These are phyloP conservation scores for Pleurotus salmoneostramineus DNA, from an alignment of 768 basidiomycete genomes.

Conservation along the genomic window DNA sequence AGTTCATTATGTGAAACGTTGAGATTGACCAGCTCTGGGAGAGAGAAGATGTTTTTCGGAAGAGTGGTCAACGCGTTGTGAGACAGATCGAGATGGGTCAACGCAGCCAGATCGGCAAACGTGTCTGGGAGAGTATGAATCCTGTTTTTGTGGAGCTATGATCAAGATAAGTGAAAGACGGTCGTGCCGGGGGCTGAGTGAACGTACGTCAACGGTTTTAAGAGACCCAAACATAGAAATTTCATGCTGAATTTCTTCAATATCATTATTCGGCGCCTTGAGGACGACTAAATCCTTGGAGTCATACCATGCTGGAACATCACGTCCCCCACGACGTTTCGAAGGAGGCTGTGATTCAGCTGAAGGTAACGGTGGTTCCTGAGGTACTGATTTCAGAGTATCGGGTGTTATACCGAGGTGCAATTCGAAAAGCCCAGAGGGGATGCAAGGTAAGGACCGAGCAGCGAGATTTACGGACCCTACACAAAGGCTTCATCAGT, in stretches of 20 bases:
- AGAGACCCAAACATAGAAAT: slow-evolving; percentile 82
- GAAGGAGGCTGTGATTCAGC: slow-evolving; percentile 26
- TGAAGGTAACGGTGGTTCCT: slow-evolving; percentile 51
- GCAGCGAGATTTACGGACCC: slow-evolving; percentile 75
- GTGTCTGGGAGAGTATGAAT: slow-evolving; percentile 56
- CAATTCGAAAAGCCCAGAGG: slow-evolving; percentile 74
- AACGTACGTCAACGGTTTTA: slow-evolving; percentile 72
- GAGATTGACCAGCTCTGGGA: slow-evolving; percentile 62
- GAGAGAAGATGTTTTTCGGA: slow-evolving; percentile 60
- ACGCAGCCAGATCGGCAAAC: slow-evolving; percentile 63
- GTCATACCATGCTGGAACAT: slow-evolving; percentile 73
- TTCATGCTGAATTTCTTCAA: slow-evolving; percentile 75
- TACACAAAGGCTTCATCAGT: slow-evolving; percentile 42
- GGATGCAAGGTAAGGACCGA: slow-evolving; percentile 68
- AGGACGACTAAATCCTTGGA: slow-evolving; percentile 73
- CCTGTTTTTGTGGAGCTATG: slow-evolving; percentile 73
- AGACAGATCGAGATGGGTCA: slow-evolving; percentile 71
- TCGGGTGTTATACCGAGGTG: slow-evolving; percentile 72
- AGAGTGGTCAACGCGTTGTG: slow-evolving; percentile 63
- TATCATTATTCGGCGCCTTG: slow-evolving; percentile 80
- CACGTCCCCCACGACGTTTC: slow-evolving; percentile 36
- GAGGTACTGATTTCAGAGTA: slow-evolving; percentile 57
- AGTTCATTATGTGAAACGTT: slow-evolving; percentile 73
- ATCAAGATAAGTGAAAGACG: slow-evolving; percentile 8
- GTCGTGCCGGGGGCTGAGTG: neutral